These are phyloP conservation scores for Tolypocladium amazonense DNA, from an alignment of 2,329 filamentous ascomycete species.

Conservation along the genomic window DNA sequence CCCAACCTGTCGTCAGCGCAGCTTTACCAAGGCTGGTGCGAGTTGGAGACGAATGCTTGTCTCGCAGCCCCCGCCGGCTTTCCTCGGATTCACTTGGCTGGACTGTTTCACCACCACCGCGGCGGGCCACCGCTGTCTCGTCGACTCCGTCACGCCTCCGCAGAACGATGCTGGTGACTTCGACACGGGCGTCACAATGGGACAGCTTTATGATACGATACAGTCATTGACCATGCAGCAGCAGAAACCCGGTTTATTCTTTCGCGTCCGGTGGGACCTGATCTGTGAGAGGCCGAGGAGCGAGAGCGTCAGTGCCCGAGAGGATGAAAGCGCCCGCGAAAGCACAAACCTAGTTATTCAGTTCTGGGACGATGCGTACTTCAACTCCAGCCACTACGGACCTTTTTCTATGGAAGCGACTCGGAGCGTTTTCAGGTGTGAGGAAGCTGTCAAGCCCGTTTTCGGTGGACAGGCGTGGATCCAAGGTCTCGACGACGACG, in stretches of 20 bases:
- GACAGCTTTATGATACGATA: constrained; percentile 8
- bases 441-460: neutral
- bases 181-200: constrained; percentile 8
- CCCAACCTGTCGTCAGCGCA: constrained; percentile 4
- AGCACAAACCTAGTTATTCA: neutral
- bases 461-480: constrained; percentile 1
- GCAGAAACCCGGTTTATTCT: constrained; percentile 1
- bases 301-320: neutral
- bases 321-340: neutral
- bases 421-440: constrained; percentile 1
- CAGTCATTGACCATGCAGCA: constrained; percentile 1
- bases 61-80: constrained; percentile 11
- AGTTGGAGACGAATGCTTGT: constrained; percentile 14
- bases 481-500: neutral
- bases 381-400: constrained; percentile 1
- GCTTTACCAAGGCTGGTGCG: constrained; percentile 7
- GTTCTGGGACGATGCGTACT: constrained; percentile 1
- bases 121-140: neutral
- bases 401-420: constrained; percentile 1
- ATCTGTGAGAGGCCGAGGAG: neutral
- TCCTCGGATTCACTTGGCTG: constrained; percentile 8
- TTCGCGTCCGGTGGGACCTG: constrained; percentile 1
- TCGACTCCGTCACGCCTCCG: neutral
- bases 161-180: neutral
- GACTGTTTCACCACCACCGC: constrained; percentile 4